Percentiles rank a stretch among this genome's conserved stretches.
These are phyloP conservation scores for Pichia sp. DNA, from an alignment of 1,139 yeast species.

Conservation along the genomic window DNA sequence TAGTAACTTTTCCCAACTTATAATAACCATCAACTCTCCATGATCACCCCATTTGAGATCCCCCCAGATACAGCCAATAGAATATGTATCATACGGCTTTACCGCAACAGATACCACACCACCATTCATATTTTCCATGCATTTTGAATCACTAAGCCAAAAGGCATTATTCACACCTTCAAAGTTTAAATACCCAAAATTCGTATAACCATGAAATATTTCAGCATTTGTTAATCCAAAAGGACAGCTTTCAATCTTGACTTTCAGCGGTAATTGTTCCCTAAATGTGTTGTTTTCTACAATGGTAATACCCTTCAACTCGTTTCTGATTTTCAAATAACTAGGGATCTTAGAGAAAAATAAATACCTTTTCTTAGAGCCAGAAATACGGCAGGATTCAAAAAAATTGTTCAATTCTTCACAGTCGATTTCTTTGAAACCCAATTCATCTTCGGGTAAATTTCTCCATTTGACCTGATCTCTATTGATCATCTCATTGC, in stretches of 20 bases:
- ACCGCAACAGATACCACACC: conserved; percentile 35
- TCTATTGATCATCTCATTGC: conserved; percentile 8
- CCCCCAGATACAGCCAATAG: conserved; percentile 50
- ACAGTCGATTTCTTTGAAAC: conserved; percentile 2
- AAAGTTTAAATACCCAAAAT: conserved; percentile 40
- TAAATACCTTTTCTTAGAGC: not conserved
- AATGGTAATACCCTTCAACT: conserved; percentile 2
- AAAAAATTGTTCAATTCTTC: conserved; percentile 6
- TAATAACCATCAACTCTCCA: conserved; percentile 45
- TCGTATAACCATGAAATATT: conserved; percentile 39
- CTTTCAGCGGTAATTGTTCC: conserved; percentile 12
- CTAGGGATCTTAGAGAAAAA: not conserved
- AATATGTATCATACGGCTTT: too few relatives aligned
- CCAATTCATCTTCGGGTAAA: not conserved
- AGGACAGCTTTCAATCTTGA: conserved; percentile 38
- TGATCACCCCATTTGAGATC: conserved; percentile 46
- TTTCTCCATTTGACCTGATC: conserved; percentile 4
- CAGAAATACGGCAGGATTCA: not conserved
- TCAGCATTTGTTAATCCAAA: conserved; percentile 54
- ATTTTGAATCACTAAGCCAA: conserved; percentile 45
- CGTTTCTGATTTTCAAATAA: conserved; percentile 1
- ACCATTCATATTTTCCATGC: conserved; percentile 61
- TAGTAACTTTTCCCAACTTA: conserved; percentile 36
- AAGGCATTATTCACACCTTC: conserved; percentile 22
- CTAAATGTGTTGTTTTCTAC: not conserved